Conservation (phyloP, 768 basidiomycete species). For the Phylloporus sp. region DNA sequence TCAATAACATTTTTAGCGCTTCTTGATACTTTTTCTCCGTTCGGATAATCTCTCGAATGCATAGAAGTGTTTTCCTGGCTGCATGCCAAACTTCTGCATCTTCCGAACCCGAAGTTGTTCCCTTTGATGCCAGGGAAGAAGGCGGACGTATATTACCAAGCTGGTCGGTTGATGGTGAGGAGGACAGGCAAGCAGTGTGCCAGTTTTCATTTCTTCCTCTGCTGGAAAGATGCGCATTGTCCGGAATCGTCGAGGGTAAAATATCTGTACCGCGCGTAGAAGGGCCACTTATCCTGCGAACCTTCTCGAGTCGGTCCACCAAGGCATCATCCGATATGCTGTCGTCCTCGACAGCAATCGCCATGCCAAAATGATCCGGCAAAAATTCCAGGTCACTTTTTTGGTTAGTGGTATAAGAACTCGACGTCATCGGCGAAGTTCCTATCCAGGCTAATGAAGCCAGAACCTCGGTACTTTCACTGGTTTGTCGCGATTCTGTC, state of each 20-base stretch:
- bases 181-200: background rate
- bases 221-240: background rate
- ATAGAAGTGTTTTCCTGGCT: conserved; percentile 38
- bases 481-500: conserved; percentile 4
- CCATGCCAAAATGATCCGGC: conserved; percentile 25
- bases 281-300: conserved; percentile 27
- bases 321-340: conserved; percentile 47
- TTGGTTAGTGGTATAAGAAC: background rate
- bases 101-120: conserved; percentile 11
- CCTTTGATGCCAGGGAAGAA: conserved; percentile 3
- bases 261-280: background rate
- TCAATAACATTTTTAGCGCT: conserved; percentile 33
- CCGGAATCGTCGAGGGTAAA: background rate
- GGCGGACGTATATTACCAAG: background rate
- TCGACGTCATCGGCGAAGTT: background rate
- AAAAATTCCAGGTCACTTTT: background rate
- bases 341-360: conserved; percentile 47
- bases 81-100: conserved; percentile 32
- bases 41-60: conserved; percentile 44
- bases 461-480: conserved; percentile 23
- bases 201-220: background rate
- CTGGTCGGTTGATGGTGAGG: background rate
- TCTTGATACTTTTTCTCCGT: conserved; percentile 44
- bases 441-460: conserved; percentile 35
- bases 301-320: conserved; percentile 43